These are phyloP conservation scores for Sphaceloma murrayae DNA, from an alignment of 2,329 filamentous ascomycete genomes.

Conservation along the genomic window DNA sequence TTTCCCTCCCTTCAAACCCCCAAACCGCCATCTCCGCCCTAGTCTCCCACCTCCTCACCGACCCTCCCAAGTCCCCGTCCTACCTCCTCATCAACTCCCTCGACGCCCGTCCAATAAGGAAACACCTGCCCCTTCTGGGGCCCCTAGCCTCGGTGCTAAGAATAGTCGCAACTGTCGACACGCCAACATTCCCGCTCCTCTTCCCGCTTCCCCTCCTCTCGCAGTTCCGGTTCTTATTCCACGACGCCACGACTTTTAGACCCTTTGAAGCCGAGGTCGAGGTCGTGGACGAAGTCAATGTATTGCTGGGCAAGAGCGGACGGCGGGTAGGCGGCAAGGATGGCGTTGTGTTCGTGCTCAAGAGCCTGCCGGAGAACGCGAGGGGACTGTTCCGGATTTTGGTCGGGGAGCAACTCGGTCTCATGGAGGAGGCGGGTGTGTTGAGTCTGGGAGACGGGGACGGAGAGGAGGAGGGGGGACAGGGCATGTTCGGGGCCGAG, in stretches of 20 bases:
- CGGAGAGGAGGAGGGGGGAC: conserved; percentile 7
- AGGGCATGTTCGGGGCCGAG: conserved; percentile 9
- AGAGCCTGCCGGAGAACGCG: conserved; percentile 84
- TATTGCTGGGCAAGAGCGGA: conserved; percentile 71
- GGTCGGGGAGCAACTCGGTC: conserved; percentile 70
- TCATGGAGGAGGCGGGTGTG: conserved; percentile 33
- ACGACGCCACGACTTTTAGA: conserved; percentile 86
- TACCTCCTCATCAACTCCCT: conserved; percentile 63
- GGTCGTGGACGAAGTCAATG: conserved; percentile 81
- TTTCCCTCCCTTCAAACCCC: conserved; percentile 55
- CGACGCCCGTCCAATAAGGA: conserved; percentile 68
- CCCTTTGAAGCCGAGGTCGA: conserved; percentile 66
- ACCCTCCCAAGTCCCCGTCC: conserved; percentile 30
- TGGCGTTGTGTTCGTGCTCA: conserved; percentile 82
- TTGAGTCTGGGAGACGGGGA: not conserved
- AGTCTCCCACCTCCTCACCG: conserved; percentile 48
- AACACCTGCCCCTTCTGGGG: conserved; percentile 64
- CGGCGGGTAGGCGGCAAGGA: conserved; percentile 78
- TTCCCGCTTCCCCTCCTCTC: conserved; percentile 84
- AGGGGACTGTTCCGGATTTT: conserved; percentile 77
- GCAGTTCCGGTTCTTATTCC: conserved; percentile 77
- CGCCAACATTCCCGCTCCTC: conserved; percentile 74
- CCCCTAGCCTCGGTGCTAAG: conserved; percentile 64
- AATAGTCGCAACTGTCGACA: conserved; percentile 74
- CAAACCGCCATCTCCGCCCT: conserved; percentile 59